Evolutionary conservation across 116 monocot genomes (phyloP), one percentile per base, ranked within the genome.

Genomic region (Posidonia oceanica): DNA sequence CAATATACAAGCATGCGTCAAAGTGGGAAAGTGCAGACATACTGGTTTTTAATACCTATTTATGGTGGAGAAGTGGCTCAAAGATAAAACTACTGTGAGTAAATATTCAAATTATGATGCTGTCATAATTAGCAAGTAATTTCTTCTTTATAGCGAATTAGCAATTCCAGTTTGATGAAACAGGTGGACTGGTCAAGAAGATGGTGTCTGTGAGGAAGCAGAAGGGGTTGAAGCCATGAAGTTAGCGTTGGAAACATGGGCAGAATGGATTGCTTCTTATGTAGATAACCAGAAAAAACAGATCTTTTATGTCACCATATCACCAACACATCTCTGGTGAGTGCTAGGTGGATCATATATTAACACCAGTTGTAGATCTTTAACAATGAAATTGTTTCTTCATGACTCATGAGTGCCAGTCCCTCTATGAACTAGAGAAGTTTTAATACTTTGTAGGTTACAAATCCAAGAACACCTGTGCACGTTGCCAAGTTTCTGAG

Each of bases 251-350:
- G 80, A 86, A 57, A 88, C 88, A 44, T 96, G 96, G 96, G 91
- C 86, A 68, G 68, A 81, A 59, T 96, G 96, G 96, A 77, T 91
- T 70, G 60, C 76, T 52, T 69, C 83, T 16, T 72, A 71, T 39
- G 67, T 76, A 14, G 74, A 91, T 75, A 77, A 68, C 55, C 29
- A 57, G 22, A 81, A 59, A 22, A 87, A 87, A 67, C 65, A 64
- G 63, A 76, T 83, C 11, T 96, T 96, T 77, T 96, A 83, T 63
- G 87, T 96, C 42, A 96, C 87, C 68, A 91, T 96, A 83, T 96
- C 96, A 22, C 91, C 96, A 69, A 90, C 90, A 21, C 96, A 96
- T 77, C 80, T 96, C 59, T 87, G 86, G 96, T 96, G 71, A 91
- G 90, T 48, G 6, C 53, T 65, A 29, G 2, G 36, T 29, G 12